phyloP scores from a whole-genome alignment of 2,329 filamentous ascomycete genomes.

The Hyphodiscus sp. region DNA sequence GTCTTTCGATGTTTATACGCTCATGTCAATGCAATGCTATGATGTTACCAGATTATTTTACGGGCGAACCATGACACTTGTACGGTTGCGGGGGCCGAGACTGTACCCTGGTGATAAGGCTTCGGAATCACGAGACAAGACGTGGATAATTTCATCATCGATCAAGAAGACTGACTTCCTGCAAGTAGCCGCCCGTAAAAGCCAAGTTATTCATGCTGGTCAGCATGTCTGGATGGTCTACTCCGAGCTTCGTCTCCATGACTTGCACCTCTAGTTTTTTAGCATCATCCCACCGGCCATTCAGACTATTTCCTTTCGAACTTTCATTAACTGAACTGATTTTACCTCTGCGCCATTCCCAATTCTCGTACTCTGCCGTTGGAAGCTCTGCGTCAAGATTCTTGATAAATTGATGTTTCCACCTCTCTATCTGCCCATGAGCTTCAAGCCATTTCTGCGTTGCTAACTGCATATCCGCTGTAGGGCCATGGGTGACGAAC shows the following conservation, averaged over 20 bases:
- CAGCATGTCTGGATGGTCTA: not conserved
- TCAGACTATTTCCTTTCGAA: slow-evolving; percentile 10
- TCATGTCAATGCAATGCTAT: too few relatives aligned
- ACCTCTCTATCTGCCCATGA: slow-evolving; percentile 23
- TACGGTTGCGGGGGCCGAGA: too few relatives aligned
- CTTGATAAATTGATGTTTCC: slow-evolving; percentile 27
- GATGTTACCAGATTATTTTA: too few relatives aligned
- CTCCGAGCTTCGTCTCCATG: not conserved
- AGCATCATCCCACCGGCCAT: slow-evolving; percentile 13
- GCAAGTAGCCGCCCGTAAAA: too few relatives aligned
- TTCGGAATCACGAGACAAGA: too few relatives aligned
- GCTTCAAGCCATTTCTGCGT: slow-evolving; percentile 32
- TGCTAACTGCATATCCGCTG: slow-evolving; percentile 36
- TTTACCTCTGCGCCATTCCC: slow-evolving; percentile 13
- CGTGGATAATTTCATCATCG: too few relatives aligned
- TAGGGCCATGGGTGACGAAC: too few relatives aligned
- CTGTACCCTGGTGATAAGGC: too few relatives aligned
- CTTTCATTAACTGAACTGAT: slow-evolving; percentile 13
- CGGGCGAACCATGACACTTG: too few relatives aligned
- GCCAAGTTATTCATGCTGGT: not conserved
- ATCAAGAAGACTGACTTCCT: too few relatives aligned
- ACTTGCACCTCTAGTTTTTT: slow-evolving; percentile 6
- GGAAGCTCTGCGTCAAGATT: slow-evolving; percentile 22
- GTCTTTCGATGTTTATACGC: too few relatives aligned
- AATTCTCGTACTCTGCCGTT: slow-evolving; percentile 19